phyloP scores from a whole-genome alignment of 495 filamentous ascomycete species.

The Tuber aestivum region DNA sequence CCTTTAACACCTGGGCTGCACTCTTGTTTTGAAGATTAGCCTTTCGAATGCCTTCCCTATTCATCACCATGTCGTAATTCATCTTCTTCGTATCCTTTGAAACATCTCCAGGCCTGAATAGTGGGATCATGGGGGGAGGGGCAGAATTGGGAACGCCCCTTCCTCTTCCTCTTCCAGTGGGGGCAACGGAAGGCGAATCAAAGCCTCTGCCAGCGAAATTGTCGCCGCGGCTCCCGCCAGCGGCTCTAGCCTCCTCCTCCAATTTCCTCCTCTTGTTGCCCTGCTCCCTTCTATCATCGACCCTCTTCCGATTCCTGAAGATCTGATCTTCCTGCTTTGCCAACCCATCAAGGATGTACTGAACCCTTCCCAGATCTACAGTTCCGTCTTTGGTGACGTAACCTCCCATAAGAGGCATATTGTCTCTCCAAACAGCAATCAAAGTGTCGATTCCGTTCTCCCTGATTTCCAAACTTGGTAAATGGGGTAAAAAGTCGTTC shows the following conservation, averaged over 20 bases:
- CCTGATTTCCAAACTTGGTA: conserved; percentile 92
- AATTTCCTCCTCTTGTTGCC: conserved; percentile 58
- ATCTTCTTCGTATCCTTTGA: conserved; percentile 55
- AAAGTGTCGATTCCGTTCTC: conserved; percentile 96
- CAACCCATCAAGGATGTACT: conserved; percentile 79
- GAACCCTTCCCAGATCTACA: conserved; percentile 78
- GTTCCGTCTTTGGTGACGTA: conserved; percentile 93
- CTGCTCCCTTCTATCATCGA: conserved; percentile 72
- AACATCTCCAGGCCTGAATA: conserved; percentile 60
- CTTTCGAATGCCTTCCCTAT: conserved; percentile 64
- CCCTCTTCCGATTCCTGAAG: conserved; percentile 74
- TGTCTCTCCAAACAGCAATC: conserved; percentile 92
- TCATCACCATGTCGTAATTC: conserved; percentile 85
- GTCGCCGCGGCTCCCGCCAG: conserved; percentile 40
- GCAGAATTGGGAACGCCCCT: conserved; percentile 35
- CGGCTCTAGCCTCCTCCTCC: conserved; percentile 42
- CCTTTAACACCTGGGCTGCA: conserved; percentile 83
- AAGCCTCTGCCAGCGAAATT: conserved; percentile 32
- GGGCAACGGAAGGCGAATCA: conserved; percentile 22
- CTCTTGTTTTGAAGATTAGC: conserved; percentile 89
- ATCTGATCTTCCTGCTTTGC: conserved; percentile 95
- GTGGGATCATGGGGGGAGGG: conserved; percentile 47
- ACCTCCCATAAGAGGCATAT: conserved; percentile 81
- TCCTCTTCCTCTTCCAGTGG: conserved; percentile 29
- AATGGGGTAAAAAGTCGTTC: conserved; percentile 96